phyloP scores from a whole-genome alignment of 73 alveolate genomes.

The Strombidium stylifer region DNA sequence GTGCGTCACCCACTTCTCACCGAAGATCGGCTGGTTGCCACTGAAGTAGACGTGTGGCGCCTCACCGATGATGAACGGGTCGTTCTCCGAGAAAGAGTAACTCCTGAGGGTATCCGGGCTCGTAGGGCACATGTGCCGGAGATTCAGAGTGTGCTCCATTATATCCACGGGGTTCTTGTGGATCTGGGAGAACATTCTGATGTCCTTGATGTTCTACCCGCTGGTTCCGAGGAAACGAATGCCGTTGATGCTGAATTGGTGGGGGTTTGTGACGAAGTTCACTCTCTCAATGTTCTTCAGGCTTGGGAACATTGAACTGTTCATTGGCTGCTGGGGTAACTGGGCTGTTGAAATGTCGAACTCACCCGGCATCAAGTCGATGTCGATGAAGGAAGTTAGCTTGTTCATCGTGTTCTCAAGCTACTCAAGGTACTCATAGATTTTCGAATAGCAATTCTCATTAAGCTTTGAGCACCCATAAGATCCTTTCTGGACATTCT shows the following conservation, averaged over 20 bases:
- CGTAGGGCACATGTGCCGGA: conserved; percentile 64
- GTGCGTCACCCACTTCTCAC: neutral
- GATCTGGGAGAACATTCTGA: conserved; percentile 8
- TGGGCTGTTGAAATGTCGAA: conserved; percentile 34
- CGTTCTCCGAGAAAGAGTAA: conserved; percentile 47
- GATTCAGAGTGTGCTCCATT: conserved; percentile 10
- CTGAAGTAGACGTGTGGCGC: conserved; percentile 46
- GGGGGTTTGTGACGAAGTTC: conserved; percentile 38
- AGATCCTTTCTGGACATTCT: conserved; percentile 49
- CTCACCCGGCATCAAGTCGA: conserved; percentile 61
- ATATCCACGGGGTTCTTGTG: conserved; percentile 9
- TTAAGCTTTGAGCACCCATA: conserved; percentile 40
- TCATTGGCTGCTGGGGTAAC: conserved; percentile 43
- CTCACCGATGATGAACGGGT: conserved; percentile 54
- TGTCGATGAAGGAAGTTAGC: conserved; percentile 2
- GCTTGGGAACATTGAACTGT: conserved; percentile 13
- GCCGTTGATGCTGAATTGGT: conserved; percentile 32
- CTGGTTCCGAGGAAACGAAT: conserved; percentile 37
- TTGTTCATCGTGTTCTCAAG: conserved; percentile 25
- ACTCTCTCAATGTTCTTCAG: conserved; percentile 3
- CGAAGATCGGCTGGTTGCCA: conserved; percentile 39
- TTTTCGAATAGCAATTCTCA: conserved; percentile 29
- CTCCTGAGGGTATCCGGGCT: conserved; percentile 65
- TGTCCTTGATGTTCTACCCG: conserved; percentile 48
- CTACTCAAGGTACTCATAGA: conserved; percentile 9